Conservation (phyloP, 2,329 filamentous ascomycete species). For the Alternaria conjuncta region DNA sequence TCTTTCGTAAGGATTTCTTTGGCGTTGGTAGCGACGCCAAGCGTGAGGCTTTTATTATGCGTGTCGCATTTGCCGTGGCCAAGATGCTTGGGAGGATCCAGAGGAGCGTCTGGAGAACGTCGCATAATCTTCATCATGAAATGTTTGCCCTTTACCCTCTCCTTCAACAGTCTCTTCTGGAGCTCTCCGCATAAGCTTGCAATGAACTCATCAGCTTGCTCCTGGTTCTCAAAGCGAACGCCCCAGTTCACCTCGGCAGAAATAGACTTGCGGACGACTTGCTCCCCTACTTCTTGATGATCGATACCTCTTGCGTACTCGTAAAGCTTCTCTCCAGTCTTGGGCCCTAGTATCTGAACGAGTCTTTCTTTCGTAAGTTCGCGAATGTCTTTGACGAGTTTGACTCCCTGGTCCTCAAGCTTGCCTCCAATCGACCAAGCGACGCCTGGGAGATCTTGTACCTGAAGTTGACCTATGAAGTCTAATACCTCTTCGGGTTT, state of each 20-base stretch:
- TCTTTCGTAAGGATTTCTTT: constrained; percentile 77
- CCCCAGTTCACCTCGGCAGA: constrained; percentile 99
- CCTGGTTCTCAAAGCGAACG: constrained; percentile 88
- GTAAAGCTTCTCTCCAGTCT: constrained; percentile 89
- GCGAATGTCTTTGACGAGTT: constrained; percentile 81
- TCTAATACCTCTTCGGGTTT: constrained; percentile 79
- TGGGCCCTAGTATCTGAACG: constrained; percentile 77
- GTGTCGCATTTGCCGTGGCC: constrained; percentile 95
- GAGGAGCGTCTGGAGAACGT: constrained; percentile 80
- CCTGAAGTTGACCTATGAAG: constrained; percentile 77
- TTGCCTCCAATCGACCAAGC: constrained; percentile 87
- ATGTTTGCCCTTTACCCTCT: constrained; percentile 84
- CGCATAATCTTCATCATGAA: constrained; percentile 96
- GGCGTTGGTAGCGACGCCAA: constrained; percentile 85
- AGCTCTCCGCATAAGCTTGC: constrained; percentile 84
- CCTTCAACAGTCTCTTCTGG: constrained; percentile 78
- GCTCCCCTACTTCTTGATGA: constrained; percentile 81
- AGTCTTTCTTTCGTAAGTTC: constrained; percentile 78
- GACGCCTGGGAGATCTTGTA: constrained; percentile 88
- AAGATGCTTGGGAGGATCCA: constrained; percentile 91
- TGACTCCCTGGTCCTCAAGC: constrained; percentile 84
- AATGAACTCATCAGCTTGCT: constrained; percentile 93
- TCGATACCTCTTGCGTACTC: constrained; percentile 93
- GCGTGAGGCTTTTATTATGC: constrained; percentile 83
- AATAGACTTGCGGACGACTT: constrained; percentile 87